phyloP scores from a whole-genome alignment of 768 basidiomycete genomes.

The Boletus vinaceobasis region DNA sequence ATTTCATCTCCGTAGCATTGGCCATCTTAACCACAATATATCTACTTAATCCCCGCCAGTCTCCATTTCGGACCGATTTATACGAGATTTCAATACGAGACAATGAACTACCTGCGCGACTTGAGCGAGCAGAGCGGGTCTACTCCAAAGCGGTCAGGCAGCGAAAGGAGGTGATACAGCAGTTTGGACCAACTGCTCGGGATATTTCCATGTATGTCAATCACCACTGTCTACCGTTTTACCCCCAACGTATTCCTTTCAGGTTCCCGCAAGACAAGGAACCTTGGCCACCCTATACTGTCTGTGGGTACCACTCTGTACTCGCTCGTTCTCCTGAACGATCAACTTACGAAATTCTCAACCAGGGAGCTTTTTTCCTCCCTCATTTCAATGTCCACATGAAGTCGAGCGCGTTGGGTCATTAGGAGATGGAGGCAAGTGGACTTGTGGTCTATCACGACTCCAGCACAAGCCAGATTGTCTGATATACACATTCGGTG shows the following conservation, averaged over 20 bases:
- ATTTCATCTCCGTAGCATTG: conserved; percentile 41
- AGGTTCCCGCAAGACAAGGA: conserved; percentile 51
- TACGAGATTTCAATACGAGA: conserved; percentile 30
- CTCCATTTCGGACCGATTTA: conserved; percentile 21
- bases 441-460: conserved; percentile 61
- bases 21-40: conserved; percentile 45
- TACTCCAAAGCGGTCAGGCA: conserved; percentile 43
- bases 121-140: conserved; percentile 42
- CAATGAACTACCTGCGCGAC: conserved; percentile 36
- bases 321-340: background rate
- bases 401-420: conserved; percentile 42
- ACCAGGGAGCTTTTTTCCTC: conserved; percentile 46
- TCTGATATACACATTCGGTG: conserved; percentile 62
- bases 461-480: conserved; percentile 53
- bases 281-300: conserved; percentile 58
- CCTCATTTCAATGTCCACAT: conserved; percentile 44
- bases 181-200: conserved; percentile 49
- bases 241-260: conserved; percentile 2
- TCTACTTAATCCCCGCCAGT: conserved; percentile 40
- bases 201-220: conserved; percentile 40
- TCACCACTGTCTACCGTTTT: conserved; percentile 1
- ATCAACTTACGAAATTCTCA: conserved; percentile 1
- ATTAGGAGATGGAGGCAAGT: conserved; percentile 68
- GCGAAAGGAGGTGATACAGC: conserved; percentile 47
- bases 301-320: conserved; percentile 39